Evolutionary conservation across 2,329 filamentous ascomycete genomes (phyloP), one percentile per base, ranked within the genome.

Genomic region (Aspergillus melleus): DNA sequence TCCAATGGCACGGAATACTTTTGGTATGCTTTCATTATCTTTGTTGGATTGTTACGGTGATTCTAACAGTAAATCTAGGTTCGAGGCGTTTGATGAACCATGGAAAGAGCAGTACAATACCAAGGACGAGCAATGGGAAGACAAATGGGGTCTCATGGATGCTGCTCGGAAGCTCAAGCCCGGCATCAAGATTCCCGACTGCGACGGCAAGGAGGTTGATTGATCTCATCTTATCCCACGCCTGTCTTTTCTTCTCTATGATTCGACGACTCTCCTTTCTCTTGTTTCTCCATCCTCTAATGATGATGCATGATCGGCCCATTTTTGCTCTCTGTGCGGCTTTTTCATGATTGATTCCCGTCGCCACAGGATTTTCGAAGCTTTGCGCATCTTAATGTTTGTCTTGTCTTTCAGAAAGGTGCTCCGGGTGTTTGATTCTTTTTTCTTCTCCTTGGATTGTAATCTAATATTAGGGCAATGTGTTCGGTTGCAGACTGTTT

Each of bases 81-180:
- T 98, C 74, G 91, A 93, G 72, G 92, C 92, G 10, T 98, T 97
- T 73, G 94, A 98, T 73, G 94, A 98, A 81, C 92, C 92, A 2
- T 98, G 94, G 94, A 97, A 98, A 80, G 81, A 89, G 57, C 71
- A 76, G 19, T 96, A 88, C 78, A 89, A 97, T 74, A 81, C 80
- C 5, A 76, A 77, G 59, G 68, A 82, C 46, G 82, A 94, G 79
- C 83, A 90, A 55, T 97, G 93, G 93, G 94, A 98, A 79, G 91
- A 96, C 73, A 90, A 96, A 74, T 97, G 94, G 94, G 94, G 95
- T 10, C 79, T 98, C 14, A 88, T 98, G 86, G 91, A 96, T 68
- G 84, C 91, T 3, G 84, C 92, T 70, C 86, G 94, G 59, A 91
- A 93, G 39, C 79, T 98, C 67, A 98, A 98, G 78, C 70, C 83